These are phyloP conservation scores for Ganoderma meredithae DNA, from an alignment of 1,284 basidiomycete genomes.

Conservation along the genomic window DNA sequence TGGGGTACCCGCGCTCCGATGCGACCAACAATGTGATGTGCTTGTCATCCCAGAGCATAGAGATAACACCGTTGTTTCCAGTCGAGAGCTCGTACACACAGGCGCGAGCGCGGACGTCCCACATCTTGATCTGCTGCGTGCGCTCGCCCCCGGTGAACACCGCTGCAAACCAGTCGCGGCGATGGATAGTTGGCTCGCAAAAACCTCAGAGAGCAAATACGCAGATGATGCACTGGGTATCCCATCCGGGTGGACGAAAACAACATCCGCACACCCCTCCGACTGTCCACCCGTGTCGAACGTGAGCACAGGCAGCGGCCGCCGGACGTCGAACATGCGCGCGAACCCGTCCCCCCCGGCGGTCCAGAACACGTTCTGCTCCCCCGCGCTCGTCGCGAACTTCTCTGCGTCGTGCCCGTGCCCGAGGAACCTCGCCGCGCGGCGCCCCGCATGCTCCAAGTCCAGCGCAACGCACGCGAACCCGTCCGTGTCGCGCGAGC, in stretches of 20 bases:
- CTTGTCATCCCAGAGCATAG: background rate
- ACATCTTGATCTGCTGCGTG: background rate
- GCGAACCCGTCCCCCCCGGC: constrained; percentile 47
- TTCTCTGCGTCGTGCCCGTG: constrained; percentile 43
- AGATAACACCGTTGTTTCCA: background rate
- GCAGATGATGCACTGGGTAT: constrained; percentile 31
- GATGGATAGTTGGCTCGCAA: too few relatives aligned
- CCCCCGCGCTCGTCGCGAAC: constrained; percentile 44
- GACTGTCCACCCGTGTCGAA: constrained; percentile 31
- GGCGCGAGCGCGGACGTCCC: background rate
- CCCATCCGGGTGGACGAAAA: constrained; percentile 38
- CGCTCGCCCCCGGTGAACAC: constrained; percentile 1
- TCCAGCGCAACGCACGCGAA: background rate
- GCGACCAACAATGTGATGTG: background rate
- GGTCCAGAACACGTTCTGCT: constrained; percentile 47
- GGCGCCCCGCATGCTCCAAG: constrained; percentile 34
- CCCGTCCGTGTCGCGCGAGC: background rate
- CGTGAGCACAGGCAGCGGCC: constrained; percentile 37
- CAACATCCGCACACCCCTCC: constrained; percentile 27
- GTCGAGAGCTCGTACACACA: background rate
- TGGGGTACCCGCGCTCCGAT: background rate
- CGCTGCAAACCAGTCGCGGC: background rate
- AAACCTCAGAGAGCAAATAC: background rate
- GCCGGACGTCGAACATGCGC: constrained; percentile 48
- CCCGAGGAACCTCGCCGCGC: constrained; percentile 45